phyloP scores from a whole-genome alignment of 306 rosid genomes.

The Sesbania bispinosa region DNA sequence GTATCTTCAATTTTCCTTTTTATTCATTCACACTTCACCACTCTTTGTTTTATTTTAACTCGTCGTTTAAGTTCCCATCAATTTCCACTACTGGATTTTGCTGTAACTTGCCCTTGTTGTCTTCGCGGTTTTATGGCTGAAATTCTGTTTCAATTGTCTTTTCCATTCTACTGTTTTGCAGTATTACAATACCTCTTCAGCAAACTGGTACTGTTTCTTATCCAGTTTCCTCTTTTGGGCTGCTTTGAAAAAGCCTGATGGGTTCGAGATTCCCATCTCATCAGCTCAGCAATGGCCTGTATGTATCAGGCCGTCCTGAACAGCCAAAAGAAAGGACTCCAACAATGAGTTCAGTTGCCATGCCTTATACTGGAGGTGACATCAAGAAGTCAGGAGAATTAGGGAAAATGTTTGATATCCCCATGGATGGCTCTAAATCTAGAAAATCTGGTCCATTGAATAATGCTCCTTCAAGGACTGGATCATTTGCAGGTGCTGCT shows the following conservation, averaged over 20 bases:
- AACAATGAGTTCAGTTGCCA: constrained; percentile 87
- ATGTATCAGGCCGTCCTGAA: constrained; percentile 98
- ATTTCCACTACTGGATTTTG: neutral
- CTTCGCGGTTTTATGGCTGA: constrained; percentile 5
- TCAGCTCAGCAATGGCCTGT: constrained; percentile 98
- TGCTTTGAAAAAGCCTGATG: constrained; percentile 53
- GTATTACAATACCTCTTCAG: constrained; percentile 32
- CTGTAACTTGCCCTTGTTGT: too few relatives aligned
- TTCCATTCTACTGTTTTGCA: constrained; percentile 33
- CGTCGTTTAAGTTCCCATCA: neutral
- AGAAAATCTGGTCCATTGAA: constrained; percentile 87
- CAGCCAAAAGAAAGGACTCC: constrained; percentile 96
- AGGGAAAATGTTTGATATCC: constrained; percentile 97
- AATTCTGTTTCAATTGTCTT: neutral
- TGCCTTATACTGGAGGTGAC: constrained; percentile 98
- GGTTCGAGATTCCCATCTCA: constrained; percentile 98
- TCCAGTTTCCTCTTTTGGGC: constrained; percentile 24
- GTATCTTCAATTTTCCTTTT: constrained; percentile 9
- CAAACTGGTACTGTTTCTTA: neutral
- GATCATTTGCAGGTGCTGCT: constrained; percentile 93
- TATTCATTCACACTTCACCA: neutral
- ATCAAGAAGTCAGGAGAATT: constrained; percentile 91
- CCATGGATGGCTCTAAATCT: constrained; percentile 85
- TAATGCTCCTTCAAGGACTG: constrained; percentile 77
- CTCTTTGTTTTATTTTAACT: too few relatives aligned